Conservation (phyloP, 2,329 filamentous ascomycete genomes). For the Aspergillus luchuensis region DNA sequence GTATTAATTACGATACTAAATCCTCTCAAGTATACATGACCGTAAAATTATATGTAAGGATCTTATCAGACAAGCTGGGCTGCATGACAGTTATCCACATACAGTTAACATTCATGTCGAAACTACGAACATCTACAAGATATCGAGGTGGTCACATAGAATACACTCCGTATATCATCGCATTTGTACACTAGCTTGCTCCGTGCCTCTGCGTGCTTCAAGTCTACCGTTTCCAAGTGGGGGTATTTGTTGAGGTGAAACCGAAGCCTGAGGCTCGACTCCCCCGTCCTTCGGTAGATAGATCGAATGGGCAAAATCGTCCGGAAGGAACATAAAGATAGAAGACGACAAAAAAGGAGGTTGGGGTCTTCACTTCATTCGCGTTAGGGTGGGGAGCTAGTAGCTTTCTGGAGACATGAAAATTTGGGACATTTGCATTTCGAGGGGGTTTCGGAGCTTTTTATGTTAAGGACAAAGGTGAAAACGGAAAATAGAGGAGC, state of each 20-base stretch:
- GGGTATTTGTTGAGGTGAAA: not conserved
- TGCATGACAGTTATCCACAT: no score
- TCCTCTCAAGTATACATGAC: no score
- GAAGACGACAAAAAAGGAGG: not conserved
- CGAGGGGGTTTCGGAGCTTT: constrained; percentile 39
- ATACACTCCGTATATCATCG: not conserved
- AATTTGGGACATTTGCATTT: constrained; percentile 41
- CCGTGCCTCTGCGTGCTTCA: not conserved
- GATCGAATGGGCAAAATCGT: not conserved
- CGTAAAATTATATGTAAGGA: no score
- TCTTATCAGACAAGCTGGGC: no score
- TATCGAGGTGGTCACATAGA: no score
- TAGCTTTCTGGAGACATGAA: constrained; percentile 14
- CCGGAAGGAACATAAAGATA: not conserved
- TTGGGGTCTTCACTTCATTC: not conserved
- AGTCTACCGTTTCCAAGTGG: not conserved
- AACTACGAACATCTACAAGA: no score
- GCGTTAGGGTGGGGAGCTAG: not conserved
- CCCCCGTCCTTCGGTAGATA: not conserved
- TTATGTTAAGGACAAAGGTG: constrained; percentile 38
- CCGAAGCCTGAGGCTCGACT: not conserved
- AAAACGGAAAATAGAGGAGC: constrained; percentile 35
- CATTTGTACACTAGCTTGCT: not conserved
- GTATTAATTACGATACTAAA: no score
- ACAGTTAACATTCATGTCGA: no score